Base-by-base conservation (phyloP, 1,139 yeast species). In the Debaryomycetaceae sp. region DNA sequence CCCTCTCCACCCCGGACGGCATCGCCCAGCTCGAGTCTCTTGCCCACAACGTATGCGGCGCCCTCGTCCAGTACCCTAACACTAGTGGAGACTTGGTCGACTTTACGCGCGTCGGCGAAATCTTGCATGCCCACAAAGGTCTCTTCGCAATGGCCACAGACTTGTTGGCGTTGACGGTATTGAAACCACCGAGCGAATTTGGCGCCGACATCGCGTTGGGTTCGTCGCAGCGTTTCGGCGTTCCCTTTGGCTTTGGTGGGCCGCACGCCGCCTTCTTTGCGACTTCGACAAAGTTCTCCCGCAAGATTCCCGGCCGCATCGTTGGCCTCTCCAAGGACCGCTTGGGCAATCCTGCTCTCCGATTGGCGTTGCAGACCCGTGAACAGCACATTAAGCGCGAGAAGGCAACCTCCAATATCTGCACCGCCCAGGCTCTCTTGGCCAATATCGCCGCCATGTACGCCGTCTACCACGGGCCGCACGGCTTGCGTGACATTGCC, bases 251-350 rank as follows among this genome's bases (percentile, higher is more conserved):
- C 11, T 90, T 77, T 49, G 98, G 98, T 48, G 98, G 98, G 21
- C 98, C 98, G 4, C 98, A 90, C 53, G 98, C 98, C 30, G 98
- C 95, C 1, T 90, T 85, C 61, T 87, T 90, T 47, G 85, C 97
- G 12, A 93, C 92, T 28, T 67, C 75, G 16, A 70, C 75, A 37
- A 69, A 74, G 37, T 70, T 81, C 47, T 82, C 85, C 49, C 75
- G 98, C 53, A 87, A 87, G 55, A 85, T 90, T 53, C 98, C 98
- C 4, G 98, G 98, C 26, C 74, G 98, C 61, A 72, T 90, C 34
- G 90, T 90, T 32, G 98, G 98, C 48, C 77, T 83, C 31, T 77
- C 94, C 28, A 85, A 83, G 53, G 98, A 90, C 53, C 73, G 97
- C 48, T 63, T 86, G 36, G 96, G 96, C 22, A 77, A 82, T 41